These are phyloP conservation scores for Solanum acaule DNA, from an alignment of 257 asterid genomes.

Conservation along the genomic window DNA sequence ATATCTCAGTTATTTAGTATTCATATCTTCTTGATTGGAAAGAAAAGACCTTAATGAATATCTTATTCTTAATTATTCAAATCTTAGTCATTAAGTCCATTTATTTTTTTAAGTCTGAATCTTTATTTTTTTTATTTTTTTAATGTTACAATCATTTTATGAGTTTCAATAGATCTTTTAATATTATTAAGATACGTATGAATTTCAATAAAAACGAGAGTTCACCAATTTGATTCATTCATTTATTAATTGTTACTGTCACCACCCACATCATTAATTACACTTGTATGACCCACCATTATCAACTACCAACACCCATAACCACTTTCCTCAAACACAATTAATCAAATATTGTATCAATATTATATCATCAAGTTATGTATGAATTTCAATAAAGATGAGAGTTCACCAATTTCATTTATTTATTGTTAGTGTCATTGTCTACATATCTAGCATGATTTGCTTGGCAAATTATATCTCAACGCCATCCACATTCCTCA, in stretches of 20 bases:
- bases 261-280: not conserved
- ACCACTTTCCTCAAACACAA: not conserved
- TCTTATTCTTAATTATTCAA: not conserved
- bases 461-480: not conserved
- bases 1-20: too few relatives aligned
- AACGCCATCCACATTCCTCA: not conserved
- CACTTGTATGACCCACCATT: not conserved
- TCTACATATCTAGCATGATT: not conserved
- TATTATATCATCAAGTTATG: not conserved
- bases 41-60: not conserved
- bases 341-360: not conserved
- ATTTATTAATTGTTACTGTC: not conserved
- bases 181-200: too few relatives aligned
- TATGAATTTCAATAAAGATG: not conserved
- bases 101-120: not conserved
- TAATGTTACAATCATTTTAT: too few relatives aligned
- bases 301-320: not conserved
- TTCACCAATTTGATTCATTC: too few relatives aligned
- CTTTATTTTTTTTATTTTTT: not conserved
- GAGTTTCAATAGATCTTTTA: too few relatives aligned
- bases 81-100: too few relatives aligned
- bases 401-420: not conserved
- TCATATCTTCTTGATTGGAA: too few relatives aligned
- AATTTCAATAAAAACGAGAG: rapidly evolving
- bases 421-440: too few relatives aligned